These are phyloP conservation scores for Solanum pennellii DNA, from an alignment of 257 asterid genomes.

Conservation along the genomic window DNA sequence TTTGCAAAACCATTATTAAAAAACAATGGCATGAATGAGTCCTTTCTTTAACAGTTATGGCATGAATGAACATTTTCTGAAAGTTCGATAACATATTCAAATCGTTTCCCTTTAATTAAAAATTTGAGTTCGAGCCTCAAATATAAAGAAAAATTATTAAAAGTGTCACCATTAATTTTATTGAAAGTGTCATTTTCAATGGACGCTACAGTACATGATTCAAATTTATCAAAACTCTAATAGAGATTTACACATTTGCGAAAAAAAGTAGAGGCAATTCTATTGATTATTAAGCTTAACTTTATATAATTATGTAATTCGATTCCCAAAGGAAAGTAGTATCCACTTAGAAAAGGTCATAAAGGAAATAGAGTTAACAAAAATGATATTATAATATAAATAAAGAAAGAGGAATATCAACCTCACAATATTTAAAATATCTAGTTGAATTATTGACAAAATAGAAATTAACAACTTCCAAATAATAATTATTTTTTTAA, in stretches of 20 bases:
- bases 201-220: accelerated
- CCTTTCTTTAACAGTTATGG: too few species aligned
- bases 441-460: neutral
- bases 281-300: neutral
- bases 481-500: neutral
- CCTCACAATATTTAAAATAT: neutral
- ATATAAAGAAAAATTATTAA: too few species aligned
- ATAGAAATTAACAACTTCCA: neutral
- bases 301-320: neutral
- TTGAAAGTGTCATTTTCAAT: neutral
- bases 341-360: neutral
- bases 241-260: too few species aligned
- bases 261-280: neutral
- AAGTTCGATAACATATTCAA: accelerated
- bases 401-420: neutral
- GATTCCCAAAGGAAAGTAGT: neutral
- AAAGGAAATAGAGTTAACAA: neutral
- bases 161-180: too few species aligned
- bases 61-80: too few species aligned
- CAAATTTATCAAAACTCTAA: too few species aligned
- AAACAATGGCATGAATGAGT: too few species aligned
- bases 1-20: too few species aligned
- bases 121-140: accelerated
- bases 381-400: neutral
- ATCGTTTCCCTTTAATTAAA: too few species aligned